These are phyloP conservation scores for Colletotrichum sojae DNA, from an alignment of 2,329 filamentous ascomycete genomes.

Conservation along the genomic window DNA sequence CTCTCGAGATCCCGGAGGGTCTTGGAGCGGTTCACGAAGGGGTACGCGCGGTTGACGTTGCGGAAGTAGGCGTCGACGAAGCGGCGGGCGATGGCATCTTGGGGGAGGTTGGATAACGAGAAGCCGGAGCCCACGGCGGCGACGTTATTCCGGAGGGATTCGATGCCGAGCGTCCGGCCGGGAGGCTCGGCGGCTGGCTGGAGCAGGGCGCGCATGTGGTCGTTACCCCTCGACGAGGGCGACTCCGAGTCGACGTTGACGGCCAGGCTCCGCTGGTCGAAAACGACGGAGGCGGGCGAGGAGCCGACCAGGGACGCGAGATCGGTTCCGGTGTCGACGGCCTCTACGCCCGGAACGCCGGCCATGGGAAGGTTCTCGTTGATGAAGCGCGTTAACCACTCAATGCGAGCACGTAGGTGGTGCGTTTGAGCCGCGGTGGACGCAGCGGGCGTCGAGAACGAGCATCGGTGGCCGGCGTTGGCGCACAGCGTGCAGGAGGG, in stretches of 20 bases:
- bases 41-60: constrained; percentile 61
- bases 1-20: constrained; percentile 53
- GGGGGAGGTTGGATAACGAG: constrained; percentile 40
- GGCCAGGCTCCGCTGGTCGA: constrained; percentile 29
- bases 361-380: constrained; percentile 49
- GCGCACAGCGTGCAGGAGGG: constrained; percentile 57
- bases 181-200: constrained; percentile 25
- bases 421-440: constrained; percentile 52
- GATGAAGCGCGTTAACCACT: constrained; percentile 56
- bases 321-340: constrained; percentile 54
- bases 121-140: not conserved
- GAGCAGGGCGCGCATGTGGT: constrained; percentile 29
- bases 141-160: constrained; percentile 24
- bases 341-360: constrained; percentile 48
- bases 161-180: constrained; percentile 28
- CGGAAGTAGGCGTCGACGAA: constrained; percentile 62
- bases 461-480: constrained; percentile 56
- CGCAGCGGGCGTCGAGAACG: constrained; percentile 48
- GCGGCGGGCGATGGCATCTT: constrained; percentile 47
- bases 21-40: constrained; percentile 57
- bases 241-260: constrained; percentile 27
- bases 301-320: constrained; percentile 40
- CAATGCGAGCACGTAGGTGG: constrained; percentile 55
- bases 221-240: constrained; percentile 26
- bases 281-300: constrained; percentile 19